Conservation (phyloP, 108 stramenopile genomes). For the Skeletonema costatum region DNA sequence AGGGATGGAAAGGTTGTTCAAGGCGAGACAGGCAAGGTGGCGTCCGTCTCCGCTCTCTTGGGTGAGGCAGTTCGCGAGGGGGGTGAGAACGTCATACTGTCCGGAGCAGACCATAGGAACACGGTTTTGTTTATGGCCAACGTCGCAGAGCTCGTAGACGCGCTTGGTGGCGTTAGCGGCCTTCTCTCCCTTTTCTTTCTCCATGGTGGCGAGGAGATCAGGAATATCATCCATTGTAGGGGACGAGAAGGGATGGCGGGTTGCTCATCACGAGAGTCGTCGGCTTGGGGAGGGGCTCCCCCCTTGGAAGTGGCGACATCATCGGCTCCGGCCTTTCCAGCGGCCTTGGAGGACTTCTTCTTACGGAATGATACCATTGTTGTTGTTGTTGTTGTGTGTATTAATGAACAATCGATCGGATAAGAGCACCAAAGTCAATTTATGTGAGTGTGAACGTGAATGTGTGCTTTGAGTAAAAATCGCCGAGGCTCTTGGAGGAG, state of each 20-base stretch:
- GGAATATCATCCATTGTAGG: conserved; percentile 91
- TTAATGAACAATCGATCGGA: background rate
- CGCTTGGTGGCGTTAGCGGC: conserved; percentile 89
- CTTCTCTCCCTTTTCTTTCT: conserved; percentile 85
- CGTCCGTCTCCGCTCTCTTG: conserved; percentile 90
- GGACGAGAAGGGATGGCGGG: conserved; percentile 35
- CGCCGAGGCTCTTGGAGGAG: too few relatives aligned
- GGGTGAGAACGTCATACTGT: conserved; percentile 88
- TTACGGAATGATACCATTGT: conserved; percentile 46
- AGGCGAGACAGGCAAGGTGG: conserved; percentile 87
- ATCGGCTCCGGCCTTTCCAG: conserved; percentile 3
- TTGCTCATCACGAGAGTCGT: conserved; percentile 10
- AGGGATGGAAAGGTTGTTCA: conserved; percentile 93
- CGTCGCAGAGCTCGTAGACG: conserved; percentile 91
- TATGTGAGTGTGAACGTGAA: too few relatives aligned
- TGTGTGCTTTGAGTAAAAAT: too few relatives aligned
- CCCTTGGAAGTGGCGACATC: background rate
- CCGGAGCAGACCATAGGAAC: conserved; percentile 92
- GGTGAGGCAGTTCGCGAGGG: conserved; percentile 87
- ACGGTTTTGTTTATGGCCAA: conserved; percentile 93
- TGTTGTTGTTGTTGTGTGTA: background rate
- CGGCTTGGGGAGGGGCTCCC: background rate
- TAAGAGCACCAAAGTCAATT: too few relatives aligned
- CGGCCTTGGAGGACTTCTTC: conserved; percentile 38
- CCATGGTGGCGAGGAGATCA: conserved; percentile 85